Percentiles rank a stretch among this genome's conserved stretches.
Conservation (phyloP, 1,284 basidiomycete genomes). For the Papiliotrema terrestris region DNA sequence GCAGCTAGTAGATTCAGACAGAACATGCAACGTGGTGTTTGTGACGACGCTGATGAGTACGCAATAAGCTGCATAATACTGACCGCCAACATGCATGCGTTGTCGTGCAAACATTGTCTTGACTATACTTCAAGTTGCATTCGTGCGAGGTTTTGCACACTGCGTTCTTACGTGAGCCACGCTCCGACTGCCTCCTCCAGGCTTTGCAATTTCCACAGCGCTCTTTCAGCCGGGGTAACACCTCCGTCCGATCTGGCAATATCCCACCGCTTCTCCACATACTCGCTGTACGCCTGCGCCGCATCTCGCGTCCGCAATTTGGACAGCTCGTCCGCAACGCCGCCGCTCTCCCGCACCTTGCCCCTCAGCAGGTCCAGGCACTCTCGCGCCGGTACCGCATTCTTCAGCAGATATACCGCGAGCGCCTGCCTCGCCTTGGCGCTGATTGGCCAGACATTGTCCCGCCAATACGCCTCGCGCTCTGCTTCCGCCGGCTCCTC, state of each 20-base stretch:
- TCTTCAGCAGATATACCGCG: slow-evolving; percentile 21
- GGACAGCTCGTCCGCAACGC: not conserved
- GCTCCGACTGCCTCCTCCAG: slow-evolving; percentile 18
- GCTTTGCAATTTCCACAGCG: slow-evolving; percentile 28
- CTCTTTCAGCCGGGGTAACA: not conserved
- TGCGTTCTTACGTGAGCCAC: slow-evolving; percentile 18
- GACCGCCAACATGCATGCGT: too few species aligned
- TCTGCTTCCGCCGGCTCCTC: slow-evolving; percentile 2
- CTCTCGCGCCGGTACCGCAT: slow-evolving; percentile 20
- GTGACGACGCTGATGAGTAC: too few species aligned
- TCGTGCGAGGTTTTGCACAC: not conserved
- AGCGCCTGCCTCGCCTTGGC: slow-evolving; percentile 1
- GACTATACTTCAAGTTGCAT: too few species aligned
- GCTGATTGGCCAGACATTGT: slow-evolving; percentile 4
- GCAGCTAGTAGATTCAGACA: too few species aligned
- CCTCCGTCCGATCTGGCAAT: too few species aligned
- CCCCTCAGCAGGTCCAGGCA: not conserved
- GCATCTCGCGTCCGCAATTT: not conserved
- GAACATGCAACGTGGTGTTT: too few species aligned
- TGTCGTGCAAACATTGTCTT: too few species aligned
- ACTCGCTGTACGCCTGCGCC: not conserved
- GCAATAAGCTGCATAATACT: too few species aligned
- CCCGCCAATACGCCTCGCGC: slow-evolving; percentile 4
- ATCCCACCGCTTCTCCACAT: not conserved
- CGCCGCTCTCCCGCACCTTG: not conserved